phyloP scores from a whole-genome alignment of 108 stramenopile genomes.

The Aurantiochytrium sp. region DNA sequence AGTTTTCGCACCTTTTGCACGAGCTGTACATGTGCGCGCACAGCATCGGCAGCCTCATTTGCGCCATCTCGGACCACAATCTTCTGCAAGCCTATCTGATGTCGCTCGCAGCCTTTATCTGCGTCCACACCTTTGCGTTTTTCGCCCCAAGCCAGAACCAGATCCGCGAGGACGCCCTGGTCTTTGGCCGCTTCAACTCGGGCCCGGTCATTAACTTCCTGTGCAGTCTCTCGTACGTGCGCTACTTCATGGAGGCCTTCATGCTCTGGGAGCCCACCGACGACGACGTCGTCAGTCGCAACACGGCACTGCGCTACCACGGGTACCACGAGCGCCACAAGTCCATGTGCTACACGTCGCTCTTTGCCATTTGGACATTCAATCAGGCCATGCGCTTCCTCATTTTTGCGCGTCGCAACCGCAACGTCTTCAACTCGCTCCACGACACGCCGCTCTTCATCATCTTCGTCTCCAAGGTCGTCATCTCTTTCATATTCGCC shows the following conservation, averaged over 20 bases:
- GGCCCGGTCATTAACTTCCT: background rate
- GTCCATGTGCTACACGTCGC: background rate
- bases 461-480: constrained; percentile 8
- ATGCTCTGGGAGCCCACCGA: background rate
- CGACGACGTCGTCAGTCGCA: background rate
- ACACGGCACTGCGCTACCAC: background rate
- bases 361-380: background rate
- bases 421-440: background rate
- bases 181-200: background rate
- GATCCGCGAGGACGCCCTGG: background rate
- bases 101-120: background rate
- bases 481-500: background rate
- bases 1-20: constrained; percentile 22
- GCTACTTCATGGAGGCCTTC: constrained; percentile 15
- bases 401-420: background rate
- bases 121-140: background rate
- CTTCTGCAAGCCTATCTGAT: background rate
- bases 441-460: constrained; percentile 20
- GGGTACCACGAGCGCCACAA: background rate
- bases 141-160: constrained; percentile 16
- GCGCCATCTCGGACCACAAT: constrained; percentile 1
- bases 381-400: background rate
- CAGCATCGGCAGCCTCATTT: background rate
- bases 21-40: background rate
- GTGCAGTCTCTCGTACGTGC: constrained; percentile 3